Evolutionary conservation across 2,329 filamentous ascomycete genomes (phyloP), one percentile per base, ranked within the genome.

Genomic region (Ilyonectria mors-panacis): DNA sequence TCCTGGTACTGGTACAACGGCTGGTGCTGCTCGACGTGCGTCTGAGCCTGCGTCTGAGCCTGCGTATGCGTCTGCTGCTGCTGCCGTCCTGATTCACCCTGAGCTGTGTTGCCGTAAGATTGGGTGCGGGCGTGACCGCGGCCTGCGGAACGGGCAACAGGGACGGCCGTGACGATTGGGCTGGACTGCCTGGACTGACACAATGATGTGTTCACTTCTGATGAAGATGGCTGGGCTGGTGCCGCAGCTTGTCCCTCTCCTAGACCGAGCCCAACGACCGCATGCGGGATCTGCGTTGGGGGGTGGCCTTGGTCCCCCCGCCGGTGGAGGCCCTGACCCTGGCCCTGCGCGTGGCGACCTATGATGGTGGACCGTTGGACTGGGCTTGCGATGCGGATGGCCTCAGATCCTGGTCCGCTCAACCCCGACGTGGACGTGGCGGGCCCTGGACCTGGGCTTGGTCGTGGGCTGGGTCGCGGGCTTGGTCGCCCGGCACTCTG

Each of bases 331-430:
- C 73, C 71, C 62, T 73, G 71, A 68, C 66, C 66, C 65, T 72
- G 72, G 50, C 61, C 70, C 70, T 67, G 61, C 45, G 57, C 66
- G 62, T 71, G 64, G 69, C 70, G 58, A 64, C 72, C 67, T 70
- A 63, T 71, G 70, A 61, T 71, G 71, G 65, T 75, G 70, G 73
- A 72, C 73, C 71, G 72, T 75, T 73, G 73, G 69, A 73, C 66
- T 59, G 67, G 59, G 58, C 64, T 67, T 57, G 42, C 53, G 51
- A 53, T 57, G 58, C 59, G 58, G 58, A 63, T 60, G 62, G 61
- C 68, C 68, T 70, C 68, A 66, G 60, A 64, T 63, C 65, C 65
- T 51, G 58, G 67, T 64, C 65, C 61, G 61, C 72, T 56, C 59
- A 70, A 59, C 61, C 72, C 72, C 60, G 69, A 73, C 69, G 50